Base-by-base conservation (phyloP, 1,284 basidiomycete species). In the Termitomyces sp. region DNA sequence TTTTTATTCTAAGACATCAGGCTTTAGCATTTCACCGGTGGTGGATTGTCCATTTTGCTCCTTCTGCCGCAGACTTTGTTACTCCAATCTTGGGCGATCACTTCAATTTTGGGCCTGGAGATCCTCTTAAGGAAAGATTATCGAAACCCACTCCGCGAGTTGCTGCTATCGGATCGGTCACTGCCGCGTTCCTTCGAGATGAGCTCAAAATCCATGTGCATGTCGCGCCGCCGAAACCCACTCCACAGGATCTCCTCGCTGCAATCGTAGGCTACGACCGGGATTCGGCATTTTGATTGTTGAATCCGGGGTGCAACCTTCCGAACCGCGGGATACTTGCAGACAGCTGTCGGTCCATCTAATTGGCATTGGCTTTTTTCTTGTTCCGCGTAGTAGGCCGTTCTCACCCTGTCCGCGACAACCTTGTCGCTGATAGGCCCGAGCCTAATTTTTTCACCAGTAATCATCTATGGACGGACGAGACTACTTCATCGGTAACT, bases 41-140 rank as follows among this genome's bases (percentile, higher is more conserved):
- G 81, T 90, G 88, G 86, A 79, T 90, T 7, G 79, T 83, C 13
- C 82, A 82, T 64, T 92, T 91, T 61, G 86, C 90, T 0, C 90
- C 89, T 1, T 91, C 88, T 1, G 77, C 81, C 1, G 81, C 87
- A 0, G 74, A 74, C 34, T 79, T 82, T 52, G 82, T 79, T 8
- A 68, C 74, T 3, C 86, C 86, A 0, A 65, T 73, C 26, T 60
- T 90, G 26, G 66, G 66, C 12, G 65, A 75, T 28, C 68, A 75
- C 54, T 83, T 88, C 59, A 52, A 59, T 36, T 59, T 56, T 33
- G 34, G 48, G 3, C 12, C 41, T 21, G 2, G 52, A 76, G 24
- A 61, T 62, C 30, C 55, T 31, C n/a, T 31, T 40, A 40, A 26
- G 41, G 53, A 21, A 42, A 21, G 19, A 42, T 21, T 38, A 21